These are phyloP conservation scores for Inga laurina DNA, from an alignment of 306 rosid species.

Conservation along the genomic window DNA sequence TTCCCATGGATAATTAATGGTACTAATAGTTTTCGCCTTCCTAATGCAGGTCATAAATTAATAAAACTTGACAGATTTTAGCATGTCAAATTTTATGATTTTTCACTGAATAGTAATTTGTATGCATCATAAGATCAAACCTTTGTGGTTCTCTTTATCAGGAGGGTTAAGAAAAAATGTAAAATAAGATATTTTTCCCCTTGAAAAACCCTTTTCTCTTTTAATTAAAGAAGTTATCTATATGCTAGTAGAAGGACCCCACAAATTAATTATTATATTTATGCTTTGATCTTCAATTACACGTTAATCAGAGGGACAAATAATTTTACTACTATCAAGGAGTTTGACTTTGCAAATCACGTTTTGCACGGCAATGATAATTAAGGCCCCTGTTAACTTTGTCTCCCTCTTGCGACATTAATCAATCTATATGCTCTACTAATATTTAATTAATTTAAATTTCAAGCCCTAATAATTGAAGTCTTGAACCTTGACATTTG, in stretches of 20 bases:
- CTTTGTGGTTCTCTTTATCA: background rate
- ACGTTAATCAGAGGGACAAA: background rate
- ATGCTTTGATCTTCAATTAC: background rate
- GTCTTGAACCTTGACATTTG: constrained; percentile 21
- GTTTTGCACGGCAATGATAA: constrained; percentile 27
- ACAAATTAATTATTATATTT: constrained; percentile 9
- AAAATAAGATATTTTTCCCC: background rate
- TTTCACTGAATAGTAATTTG: background rate
- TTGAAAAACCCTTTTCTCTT: background rate
- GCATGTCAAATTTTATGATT: background rate
- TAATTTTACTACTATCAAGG: constrained; percentile 26
- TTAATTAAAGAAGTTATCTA: background rate
- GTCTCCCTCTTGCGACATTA: background rate
- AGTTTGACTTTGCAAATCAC: constrained; percentile 40
- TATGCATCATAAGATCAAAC: background rate
- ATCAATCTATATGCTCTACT: background rate
- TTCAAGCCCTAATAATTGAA: background rate
- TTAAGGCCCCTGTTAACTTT: constrained; percentile 34
- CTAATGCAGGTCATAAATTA: background rate
- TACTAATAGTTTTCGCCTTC: background rate
- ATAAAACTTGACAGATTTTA: background rate
- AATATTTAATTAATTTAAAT: background rate
- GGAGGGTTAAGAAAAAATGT: background rate
- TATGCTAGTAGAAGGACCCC: background rate
- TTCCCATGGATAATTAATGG: background rate